phyloP scores from a whole-genome alignment of 78 protist species.

The Emiliania huxleyi region DNA sequence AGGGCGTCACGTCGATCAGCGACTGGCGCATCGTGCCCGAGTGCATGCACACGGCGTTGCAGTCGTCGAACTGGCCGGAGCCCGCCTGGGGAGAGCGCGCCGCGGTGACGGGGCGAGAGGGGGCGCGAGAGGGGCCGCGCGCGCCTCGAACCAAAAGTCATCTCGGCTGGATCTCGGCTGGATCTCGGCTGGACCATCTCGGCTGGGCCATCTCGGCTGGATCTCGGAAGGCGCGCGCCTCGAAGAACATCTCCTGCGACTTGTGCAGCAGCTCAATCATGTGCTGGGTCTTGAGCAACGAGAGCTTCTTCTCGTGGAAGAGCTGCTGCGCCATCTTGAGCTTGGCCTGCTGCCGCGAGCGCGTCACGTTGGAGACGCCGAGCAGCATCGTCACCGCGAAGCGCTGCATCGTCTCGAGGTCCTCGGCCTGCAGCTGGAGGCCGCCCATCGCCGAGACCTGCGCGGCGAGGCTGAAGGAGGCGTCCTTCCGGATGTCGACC shows the following conservation, averaged over 20 bases:
- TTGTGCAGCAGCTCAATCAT: conserved; percentile 20
- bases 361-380: background rate
- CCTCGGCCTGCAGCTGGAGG: background rate
- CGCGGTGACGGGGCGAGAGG: too few relatives aligned
- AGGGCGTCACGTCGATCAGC: conserved; percentile 18
- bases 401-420: background rate
- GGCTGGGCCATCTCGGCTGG: too few relatives aligned
- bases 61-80: conserved; percentile 25
- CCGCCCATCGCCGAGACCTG: background rate
- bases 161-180: too few relatives aligned
- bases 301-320: conserved; percentile 17
- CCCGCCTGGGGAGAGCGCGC: too few relatives aligned
- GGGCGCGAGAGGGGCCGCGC: too few relatives aligned
- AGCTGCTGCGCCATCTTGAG: background rate
- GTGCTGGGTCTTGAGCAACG: conserved; percentile 11
- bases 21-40: conserved; percentile 25
- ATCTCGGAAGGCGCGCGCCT: too few relatives aligned
- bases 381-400: background rate
- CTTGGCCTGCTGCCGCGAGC: background rate
- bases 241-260: conserved; percentile 17
- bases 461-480: background rate
- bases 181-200: too few relatives aligned
- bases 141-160: too few relatives aligned
- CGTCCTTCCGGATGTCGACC: background rate
- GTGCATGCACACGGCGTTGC: conserved; percentile 27